These are phyloP conservation scores for Paecilomyces sp. DNA, from an alignment of 2,329 filamentous ascomycete genomes.

Conservation along the genomic window DNA sequence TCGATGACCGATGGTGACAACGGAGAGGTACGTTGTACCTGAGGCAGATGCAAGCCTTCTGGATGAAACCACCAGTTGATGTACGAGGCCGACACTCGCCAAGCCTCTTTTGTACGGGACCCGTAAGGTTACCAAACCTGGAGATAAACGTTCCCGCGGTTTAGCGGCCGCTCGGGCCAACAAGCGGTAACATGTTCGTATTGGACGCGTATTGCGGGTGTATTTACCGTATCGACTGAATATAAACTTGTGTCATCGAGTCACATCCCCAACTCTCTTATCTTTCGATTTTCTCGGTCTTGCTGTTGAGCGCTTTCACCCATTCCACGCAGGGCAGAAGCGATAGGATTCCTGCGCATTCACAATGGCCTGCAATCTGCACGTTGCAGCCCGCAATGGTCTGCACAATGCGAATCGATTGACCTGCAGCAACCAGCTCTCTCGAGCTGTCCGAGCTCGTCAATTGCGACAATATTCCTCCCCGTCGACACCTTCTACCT, in stretches of 20 bases:
- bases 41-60: background rate
- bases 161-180: background rate
- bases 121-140: background rate
- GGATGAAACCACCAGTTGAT: background rate
- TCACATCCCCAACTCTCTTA: background rate
- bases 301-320: background rate
- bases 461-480: slow-evolving; percentile 28
- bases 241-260: background rate
- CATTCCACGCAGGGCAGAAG: background rate
- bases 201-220: background rate
- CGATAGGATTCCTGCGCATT: background rate
- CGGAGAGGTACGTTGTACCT: background rate
- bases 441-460: slow-evolving; percentile 18
- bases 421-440: slow-evolving; percentile 16
- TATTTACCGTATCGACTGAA: background rate
- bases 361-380: slow-evolving; percentile 7
- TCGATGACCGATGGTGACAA: background rate
- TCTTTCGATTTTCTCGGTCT: background rate
- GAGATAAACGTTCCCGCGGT: slow-evolving; percentile 2
- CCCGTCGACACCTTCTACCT: slow-evolving; percentile 37
- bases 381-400: slow-evolving; percentile 6
- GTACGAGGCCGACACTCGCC: background rate
- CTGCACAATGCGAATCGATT: slow-evolving; percentile 12
- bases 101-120: background rate
- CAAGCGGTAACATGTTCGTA: background rate